Conservation (phyloP, 257 asterid genomes). For the Scutellaria minor region DNA sequence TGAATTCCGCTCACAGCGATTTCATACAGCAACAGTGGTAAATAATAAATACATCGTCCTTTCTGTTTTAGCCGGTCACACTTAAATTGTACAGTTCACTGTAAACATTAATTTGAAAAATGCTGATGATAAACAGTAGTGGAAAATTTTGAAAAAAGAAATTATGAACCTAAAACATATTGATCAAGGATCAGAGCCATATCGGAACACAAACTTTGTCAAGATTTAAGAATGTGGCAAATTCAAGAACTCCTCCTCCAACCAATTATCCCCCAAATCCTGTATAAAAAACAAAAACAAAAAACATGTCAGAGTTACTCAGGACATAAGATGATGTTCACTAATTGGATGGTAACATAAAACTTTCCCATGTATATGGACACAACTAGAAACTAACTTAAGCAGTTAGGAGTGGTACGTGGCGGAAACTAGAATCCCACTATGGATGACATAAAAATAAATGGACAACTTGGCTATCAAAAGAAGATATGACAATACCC, state of each 20-base stretch:
- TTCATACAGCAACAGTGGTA: slow-evolving; percentile 34
- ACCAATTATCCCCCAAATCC: slow-evolving; percentile 47
- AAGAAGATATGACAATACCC: slow-evolving; percentile 43
- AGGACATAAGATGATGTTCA: slow-evolving; percentile 36
- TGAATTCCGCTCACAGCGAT: slow-evolving; percentile 26
- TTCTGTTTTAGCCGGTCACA: slow-evolving; percentile 38
- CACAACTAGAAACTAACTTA: neutral
- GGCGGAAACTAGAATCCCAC: neutral
- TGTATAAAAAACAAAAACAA: slow-evolving; percentile 40
- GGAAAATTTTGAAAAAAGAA: slow-evolving; percentile 4
- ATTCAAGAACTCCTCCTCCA: slow-evolving; percentile 43
- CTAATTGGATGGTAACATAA: neutral
- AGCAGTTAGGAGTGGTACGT: neutral
- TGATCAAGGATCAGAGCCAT: slow-evolving; percentile 41
- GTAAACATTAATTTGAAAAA: slow-evolving; percentile 35
- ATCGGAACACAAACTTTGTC: slow-evolving; percentile 37
- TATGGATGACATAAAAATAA: neutral
- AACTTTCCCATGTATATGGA: neutral
- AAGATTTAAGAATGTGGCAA: slow-evolving; percentile 36
- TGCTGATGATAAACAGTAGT: slow-evolving; percentile 33
- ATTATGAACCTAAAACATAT: slow-evolving; percentile 37
- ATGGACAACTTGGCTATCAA: slow-evolving; percentile 24
- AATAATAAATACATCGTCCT: slow-evolving; percentile 39
- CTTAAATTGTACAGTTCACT: slow-evolving; percentile 46
- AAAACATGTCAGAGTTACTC: slow-evolving; percentile 48